Conservation (phyloP, 1,284 basidiomycete species). For the Pseudozyma sp. region DNA sequence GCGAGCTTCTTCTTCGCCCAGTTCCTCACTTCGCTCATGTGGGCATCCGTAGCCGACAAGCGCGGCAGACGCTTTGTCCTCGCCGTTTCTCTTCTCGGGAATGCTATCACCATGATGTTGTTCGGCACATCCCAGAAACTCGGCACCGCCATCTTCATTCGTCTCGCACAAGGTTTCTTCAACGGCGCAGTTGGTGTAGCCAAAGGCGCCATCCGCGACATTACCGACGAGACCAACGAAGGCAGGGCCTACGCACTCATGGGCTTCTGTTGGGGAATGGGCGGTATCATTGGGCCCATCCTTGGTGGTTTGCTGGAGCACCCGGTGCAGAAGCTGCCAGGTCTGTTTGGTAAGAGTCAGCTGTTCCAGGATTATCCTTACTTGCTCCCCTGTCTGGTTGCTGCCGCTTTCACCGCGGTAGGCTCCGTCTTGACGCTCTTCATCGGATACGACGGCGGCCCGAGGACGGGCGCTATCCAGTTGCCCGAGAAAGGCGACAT, state of each 20-base stretch:
- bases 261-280: conserved; percentile 95
- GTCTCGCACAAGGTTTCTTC: conserved; percentile 94
- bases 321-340: conserved; percentile 86
- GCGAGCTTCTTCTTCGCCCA: conserved; percentile 69
- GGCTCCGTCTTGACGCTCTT: conserved; percentile 89
- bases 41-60: conserved; percentile 92
- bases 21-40: conserved; percentile 87
- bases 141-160: conserved; percentile 80
- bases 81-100: conserved; percentile 84
- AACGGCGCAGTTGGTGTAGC: conserved; percentile 94
- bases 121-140: conserved; percentile 82
- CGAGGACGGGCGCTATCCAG: conserved; percentile 55
- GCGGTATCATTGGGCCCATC: conserved; percentile 80
- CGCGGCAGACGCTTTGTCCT: conserved; percentile 88
- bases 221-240: conserved; percentile 91
- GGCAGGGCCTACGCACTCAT: conserved; percentile 92
- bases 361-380: conserved; percentile 89
- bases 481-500: conserved; percentile 57
- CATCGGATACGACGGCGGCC: conserved; percentile 82
- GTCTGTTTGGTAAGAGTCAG: conserved; percentile 73
- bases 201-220: conserved; percentile 81
- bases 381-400: conserved; percentile 84
- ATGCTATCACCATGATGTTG: conserved; percentile 79
- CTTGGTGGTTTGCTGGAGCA: conserved; percentile 74
- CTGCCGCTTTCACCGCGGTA: conserved; percentile 69